A percentile compares a stretch with the other conserved stretches of the same genome.
These are phyloP conservation scores for Malus fusca DNA, from an alignment of 306 rosid genomes.

Conservation along the genomic window DNA sequence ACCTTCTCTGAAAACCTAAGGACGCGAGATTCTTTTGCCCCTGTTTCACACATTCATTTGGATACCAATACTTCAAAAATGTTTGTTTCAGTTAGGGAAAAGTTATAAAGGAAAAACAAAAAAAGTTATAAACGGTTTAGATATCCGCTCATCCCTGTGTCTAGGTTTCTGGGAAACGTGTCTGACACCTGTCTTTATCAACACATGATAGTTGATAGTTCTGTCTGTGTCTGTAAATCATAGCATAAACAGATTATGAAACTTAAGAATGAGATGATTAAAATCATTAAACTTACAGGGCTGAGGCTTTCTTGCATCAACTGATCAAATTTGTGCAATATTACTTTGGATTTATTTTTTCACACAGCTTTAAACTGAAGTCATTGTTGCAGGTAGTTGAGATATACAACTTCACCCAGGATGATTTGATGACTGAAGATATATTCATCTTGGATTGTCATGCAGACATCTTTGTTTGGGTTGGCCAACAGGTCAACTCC, in stretches of 20 bases:
- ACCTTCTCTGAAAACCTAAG: neutral
- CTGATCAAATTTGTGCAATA: neutral
- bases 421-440: slow-evolving; percentile 98
- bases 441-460: slow-evolving; percentile 74
- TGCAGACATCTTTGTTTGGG: slow-evolving; percentile 84
- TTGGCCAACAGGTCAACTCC: slow-evolving; percentile 77
- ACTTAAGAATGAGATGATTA: neutral
- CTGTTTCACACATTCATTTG: neutral
- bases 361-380: slow-evolving; percentile 1
- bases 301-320: neutral
- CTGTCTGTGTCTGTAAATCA: neutral
- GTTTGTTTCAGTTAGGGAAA: neutral
- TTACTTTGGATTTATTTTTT: neutral
- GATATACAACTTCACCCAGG: slow-evolving; percentile 89
- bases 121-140: neutral
- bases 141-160: neutral
- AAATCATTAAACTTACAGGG: neutral
- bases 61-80: neutral
- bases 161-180: neutral
- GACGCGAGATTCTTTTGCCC: neutral
- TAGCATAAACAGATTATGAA: neutral
- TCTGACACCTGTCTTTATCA: neutral
- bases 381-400: slow-evolving; percentile 62
- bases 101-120: neutral
- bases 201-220: neutral